These are phyloP conservation scores for Torulaspora globosa DNA, from an alignment of 1,139 yeast genomes.

Conservation along the genomic window DNA sequence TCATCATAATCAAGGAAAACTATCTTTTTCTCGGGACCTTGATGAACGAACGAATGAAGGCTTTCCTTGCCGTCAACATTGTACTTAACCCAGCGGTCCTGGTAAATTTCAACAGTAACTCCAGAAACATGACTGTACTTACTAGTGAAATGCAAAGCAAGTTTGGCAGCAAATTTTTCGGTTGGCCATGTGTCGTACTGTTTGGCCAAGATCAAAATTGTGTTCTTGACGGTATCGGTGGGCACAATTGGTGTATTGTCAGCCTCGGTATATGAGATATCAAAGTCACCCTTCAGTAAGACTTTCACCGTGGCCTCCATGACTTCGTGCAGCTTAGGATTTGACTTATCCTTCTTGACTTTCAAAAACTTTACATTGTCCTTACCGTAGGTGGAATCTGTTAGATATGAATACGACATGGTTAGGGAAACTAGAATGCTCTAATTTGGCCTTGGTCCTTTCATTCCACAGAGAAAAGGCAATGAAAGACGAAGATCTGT, in stretches of 20 bases:
- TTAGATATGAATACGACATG: conserved; percentile 35
- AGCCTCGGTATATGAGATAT: conserved; percentile 75
- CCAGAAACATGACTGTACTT: conserved; percentile 76
- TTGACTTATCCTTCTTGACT: conserved; percentile 68
- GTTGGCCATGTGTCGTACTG: conserved; percentile 81
- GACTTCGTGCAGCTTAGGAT: conserved; percentile 71
- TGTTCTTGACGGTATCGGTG: conserved; percentile 90
- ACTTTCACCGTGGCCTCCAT: conserved; percentile 79
- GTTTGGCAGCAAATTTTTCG: conserved; percentile 81
- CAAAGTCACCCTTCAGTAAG: conserved; percentile 73
- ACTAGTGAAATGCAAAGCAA: conserved; percentile 72
- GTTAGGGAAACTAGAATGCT: not conserved
- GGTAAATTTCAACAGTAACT: conserved; percentile 61
- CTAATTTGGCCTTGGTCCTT: not conserved
- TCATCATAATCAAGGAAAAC: conserved; percentile 51
- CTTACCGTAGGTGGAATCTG: conserved; percentile 72
- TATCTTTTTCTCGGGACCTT: conserved; percentile 75
- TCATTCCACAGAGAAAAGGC: not conserved
- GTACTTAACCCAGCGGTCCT: conserved; percentile 75
- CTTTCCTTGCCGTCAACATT: conserved; percentile 69
- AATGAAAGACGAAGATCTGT: no score
- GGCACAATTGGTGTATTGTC: conserved; percentile 88
- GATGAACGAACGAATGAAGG: conserved; percentile 78
- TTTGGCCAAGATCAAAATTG: conserved; percentile 77
- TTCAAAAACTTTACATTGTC: conserved; percentile 87